phyloP scores from a whole-genome alignment of 1,139 yeast species.

The Trichomonascaceae sp. region DNA sequence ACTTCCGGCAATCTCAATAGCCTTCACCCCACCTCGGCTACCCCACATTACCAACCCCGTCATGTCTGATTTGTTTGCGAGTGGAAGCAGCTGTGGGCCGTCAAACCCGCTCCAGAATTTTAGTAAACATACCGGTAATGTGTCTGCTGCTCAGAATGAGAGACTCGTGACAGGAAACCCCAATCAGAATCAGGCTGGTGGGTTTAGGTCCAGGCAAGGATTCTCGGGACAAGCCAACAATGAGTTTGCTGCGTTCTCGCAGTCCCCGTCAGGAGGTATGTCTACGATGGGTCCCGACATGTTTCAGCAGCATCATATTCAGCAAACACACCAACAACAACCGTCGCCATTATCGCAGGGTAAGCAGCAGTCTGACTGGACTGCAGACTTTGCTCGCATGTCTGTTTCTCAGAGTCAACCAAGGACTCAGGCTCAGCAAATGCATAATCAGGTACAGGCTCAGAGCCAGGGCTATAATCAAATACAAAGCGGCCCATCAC shows the following conservation, averaged over 20 bases:
- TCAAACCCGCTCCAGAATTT: constrained; percentile 23
- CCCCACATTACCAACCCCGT: constrained; percentile 4
- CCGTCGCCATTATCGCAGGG: constrained; percentile 3
- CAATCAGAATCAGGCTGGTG: background rate
- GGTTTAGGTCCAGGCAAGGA: background rate
- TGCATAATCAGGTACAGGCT: too few relatives aligned
- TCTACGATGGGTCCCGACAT: background rate
- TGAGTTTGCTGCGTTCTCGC: background rate
- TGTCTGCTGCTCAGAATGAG: constrained; percentile 20
- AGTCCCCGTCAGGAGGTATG: too few relatives aligned
- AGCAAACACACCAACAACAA: constrained; percentile 5
- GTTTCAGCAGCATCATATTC: constrained; percentile 1
- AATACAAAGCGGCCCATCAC: too few relatives aligned
- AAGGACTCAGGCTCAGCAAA: too few relatives aligned
- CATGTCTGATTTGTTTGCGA: constrained; percentile 8
- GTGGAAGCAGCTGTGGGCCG: constrained; percentile 21
- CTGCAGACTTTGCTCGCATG: constrained; percentile 9
- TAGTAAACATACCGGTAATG: constrained; percentile 18
- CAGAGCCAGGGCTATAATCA: too few relatives aligned
- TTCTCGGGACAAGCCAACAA: background rate
- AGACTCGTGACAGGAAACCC: constrained; percentile 5
- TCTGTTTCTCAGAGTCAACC: constrained; percentile 1
- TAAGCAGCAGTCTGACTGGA: constrained; percentile 7
- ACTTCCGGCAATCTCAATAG: too few relatives aligned
- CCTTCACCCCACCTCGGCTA: too few relatives aligned